Base-by-base conservation (phyloP, 2,329 filamentous ascomycete species). In the Emmonsia crescens region DNA sequence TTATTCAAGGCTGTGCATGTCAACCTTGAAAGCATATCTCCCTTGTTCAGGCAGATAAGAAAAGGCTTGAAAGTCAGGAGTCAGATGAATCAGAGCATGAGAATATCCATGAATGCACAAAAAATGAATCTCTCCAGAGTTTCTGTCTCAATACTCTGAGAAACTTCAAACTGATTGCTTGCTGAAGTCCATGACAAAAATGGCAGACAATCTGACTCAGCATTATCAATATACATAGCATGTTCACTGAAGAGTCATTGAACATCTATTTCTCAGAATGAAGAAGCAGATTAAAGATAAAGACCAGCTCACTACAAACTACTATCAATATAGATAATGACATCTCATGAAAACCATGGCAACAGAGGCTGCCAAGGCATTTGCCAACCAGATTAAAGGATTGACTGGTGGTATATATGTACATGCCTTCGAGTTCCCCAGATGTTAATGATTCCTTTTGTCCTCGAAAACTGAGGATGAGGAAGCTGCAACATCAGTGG, bases 391-490 rank as follows among this genome's bases (percentile, higher is more conserved):
- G 42, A 68, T 71, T 14, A 62, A 61, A 44, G 64, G 63, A 56
- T 67, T 62, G 44, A 68, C 62, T 61, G 60, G n/a, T 61, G 60
- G 64, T 66, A 56, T 60, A 58, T 54, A 40, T 19, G n/a, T 31
- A 9, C 29, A 16, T 38, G 16, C 52, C 2, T 10, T 21, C 21
- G 12, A n/a, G 24, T 44, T 42, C 24, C 33, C 24, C 42, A 49
- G 38, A n/a, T 48, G n/a, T 21, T 29, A 52, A 46, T 46, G 24
- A 38, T 8, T 36, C 54, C 36, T 12, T 10, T 24, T 12, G 69
- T 79, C 56, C 69, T 78, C 44, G 16, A 78, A 76, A 68, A 73
- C 69, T 27, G 64, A 72, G 51, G 72, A 76, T 64, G 72, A 77
- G 64, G 76, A 76, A 3, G 72, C 71, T 60, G 69, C 74, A 10